Conservation (phyloP, 805 yeast species). For the Yarrowia divulgata region DNA sequence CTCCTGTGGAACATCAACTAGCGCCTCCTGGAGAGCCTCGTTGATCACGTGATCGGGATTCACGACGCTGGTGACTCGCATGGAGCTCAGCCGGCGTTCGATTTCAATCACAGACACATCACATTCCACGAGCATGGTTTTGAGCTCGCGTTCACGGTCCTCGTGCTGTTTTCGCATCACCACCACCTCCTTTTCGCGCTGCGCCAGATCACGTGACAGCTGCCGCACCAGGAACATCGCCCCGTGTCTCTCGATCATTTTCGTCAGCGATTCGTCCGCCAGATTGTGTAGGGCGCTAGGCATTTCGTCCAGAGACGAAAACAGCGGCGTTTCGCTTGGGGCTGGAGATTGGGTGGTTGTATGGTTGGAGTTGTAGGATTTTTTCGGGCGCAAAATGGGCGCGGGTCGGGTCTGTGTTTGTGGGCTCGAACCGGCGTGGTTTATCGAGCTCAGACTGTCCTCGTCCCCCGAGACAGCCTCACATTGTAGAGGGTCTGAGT, state of each 20-base stretch:
- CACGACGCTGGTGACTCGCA: constrained; percentile 42
- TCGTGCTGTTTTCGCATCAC: constrained; percentile 49
- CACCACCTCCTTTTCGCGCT: constrained; percentile 57
- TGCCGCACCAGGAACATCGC: constrained; percentile 55
- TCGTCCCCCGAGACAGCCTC: constrained; percentile 14
- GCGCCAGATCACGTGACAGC: constrained; percentile 57
- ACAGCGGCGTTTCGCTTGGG: background rate
- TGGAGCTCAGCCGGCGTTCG: constrained; percentile 45
- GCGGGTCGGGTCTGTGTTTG: constrained; percentile 5
- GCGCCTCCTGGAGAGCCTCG: constrained; percentile 45
- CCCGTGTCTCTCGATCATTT: constrained; percentile 51
- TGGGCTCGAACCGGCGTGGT: background rate
- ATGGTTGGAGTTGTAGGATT: constrained; percentile 3
- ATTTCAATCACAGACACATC: constrained; percentile 48
- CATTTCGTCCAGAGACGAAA: constrained; percentile 41
- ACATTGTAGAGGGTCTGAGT: constrained; percentile 14
- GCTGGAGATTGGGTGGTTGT: background rate
- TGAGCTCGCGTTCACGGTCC: constrained; percentile 49
- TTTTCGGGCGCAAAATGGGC: background rate
- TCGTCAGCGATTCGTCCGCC: constrained; percentile 49
- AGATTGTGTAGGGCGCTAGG: constrained; percentile 54
- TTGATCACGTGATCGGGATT: constrained; percentile 43
- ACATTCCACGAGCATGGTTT: constrained; percentile 45
- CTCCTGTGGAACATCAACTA: constrained; percentile 37
- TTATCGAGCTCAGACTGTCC: background rate